These are phyloP conservation scores for Aspergillus steynii DNA, from an alignment of 495 filamentous ascomycete species.

Conservation along the genomic window DNA sequence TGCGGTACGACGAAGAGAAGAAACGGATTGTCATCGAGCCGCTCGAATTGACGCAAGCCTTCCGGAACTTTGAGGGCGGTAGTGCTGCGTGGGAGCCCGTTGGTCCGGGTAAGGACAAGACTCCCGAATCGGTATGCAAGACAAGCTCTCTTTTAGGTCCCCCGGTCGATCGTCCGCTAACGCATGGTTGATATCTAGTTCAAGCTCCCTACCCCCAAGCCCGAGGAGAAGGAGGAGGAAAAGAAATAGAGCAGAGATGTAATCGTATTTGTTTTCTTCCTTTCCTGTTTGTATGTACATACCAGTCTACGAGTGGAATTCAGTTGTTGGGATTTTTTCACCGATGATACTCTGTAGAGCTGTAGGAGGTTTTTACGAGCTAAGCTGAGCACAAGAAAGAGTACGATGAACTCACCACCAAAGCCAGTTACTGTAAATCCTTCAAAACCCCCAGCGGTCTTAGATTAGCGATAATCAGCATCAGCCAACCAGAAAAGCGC, in stretches of 20 bases:
- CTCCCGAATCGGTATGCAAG: slow-evolving; percentile 66
- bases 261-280: slow-evolving; percentile 39
- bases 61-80: slow-evolving; percentile 94
- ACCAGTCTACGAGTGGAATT: slow-evolving; percentile 39
- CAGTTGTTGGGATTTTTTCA: slow-evolving; percentile 13
- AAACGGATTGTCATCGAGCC: slow-evolving; percentile 98
- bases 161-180: not conserved
- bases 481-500: not conserved
- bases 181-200: slow-evolving; percentile 50
- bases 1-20: slow-evolving; percentile 98
- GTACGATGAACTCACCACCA: no score
- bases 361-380: not conserved
- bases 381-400: not conserved
- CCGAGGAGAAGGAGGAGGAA: slow-evolving; percentile 85
- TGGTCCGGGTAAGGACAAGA: slow-evolving; percentile 75
- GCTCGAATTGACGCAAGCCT: slow-evolving; percentile 96
- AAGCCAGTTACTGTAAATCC: no score
- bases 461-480: not conserved
- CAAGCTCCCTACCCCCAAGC: slow-evolving; percentile 92
- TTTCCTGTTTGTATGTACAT: slow-evolving; percentile 45
- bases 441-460: no score
- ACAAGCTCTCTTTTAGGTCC: not conserved
- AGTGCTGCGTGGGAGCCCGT: slow-evolving; percentile 80
- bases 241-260: slow-evolving; percentile 75
- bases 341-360: not conserved